Evolutionary conservation across 208 protist species (phyloP).

Genomic region (Wallacemonas rigidus): DNA sequence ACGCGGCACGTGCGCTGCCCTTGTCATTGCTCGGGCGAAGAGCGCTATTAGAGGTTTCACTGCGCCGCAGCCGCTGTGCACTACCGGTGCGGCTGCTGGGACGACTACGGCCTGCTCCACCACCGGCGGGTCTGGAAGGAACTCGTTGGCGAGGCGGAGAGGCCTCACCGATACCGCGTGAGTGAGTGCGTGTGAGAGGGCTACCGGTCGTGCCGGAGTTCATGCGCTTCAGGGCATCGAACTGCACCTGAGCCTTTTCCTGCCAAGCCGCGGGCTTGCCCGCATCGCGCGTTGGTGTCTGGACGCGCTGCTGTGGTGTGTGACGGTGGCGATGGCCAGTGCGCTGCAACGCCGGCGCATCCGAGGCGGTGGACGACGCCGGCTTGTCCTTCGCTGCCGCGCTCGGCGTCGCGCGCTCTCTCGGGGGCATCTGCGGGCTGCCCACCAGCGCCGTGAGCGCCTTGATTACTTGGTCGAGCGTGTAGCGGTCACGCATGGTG

Average conservation of each 20-base stretch:
- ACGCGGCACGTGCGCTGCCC: not conserved
- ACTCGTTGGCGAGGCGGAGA: conserved; percentile 2
- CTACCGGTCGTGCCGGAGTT: conserved; percentile 35
- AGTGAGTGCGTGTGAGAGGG: conserved; percentile 5
- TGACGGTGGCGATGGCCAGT: not conserved
- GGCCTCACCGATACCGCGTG: not conserved
- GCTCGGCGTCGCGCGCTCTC: conserved; percentile 18
- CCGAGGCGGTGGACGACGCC: not conserved
- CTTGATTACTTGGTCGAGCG: conserved; percentile 42
- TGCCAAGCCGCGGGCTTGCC: conserved; percentile 34
- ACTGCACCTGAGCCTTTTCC: conserved; percentile 50
- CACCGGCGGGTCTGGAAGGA: not conserved
- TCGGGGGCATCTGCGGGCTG: conserved; percentile 21
- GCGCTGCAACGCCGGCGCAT: conserved; percentile 1
- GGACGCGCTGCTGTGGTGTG: conserved; percentile 15
- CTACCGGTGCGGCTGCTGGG: not conserved
- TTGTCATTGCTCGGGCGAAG: conserved; percentile 4
- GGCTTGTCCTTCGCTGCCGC: not conserved
- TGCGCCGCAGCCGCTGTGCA: not conserved
- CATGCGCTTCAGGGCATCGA: conserved; percentile 69
- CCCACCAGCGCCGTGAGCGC: conserved; percentile 31
- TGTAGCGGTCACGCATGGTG: conserved; percentile 32
- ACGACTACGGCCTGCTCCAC: not conserved
- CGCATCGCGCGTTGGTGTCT: conserved; percentile 9
- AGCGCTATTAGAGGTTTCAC: conserved; percentile 4